A percentile compares a stretch with the other conserved stretches of the same genome.
phyloP scores from a whole-genome alignment of 2,329 filamentous ascomycete species.

The Aspergillus ibericus region DNA sequence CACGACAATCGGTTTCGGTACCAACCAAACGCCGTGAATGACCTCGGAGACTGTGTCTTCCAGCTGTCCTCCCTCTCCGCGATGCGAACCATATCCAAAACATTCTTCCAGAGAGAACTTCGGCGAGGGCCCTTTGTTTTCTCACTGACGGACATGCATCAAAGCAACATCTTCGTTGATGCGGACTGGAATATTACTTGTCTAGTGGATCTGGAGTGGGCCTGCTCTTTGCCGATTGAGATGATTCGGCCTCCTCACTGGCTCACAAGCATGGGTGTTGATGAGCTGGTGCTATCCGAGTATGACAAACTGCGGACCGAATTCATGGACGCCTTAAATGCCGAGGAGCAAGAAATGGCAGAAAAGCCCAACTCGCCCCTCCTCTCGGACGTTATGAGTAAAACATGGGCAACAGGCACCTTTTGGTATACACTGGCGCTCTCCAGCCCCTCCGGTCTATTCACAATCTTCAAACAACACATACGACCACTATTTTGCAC shows the following conservation, averaged over 20 bases:
- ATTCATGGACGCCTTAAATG: conserved; percentile 6
- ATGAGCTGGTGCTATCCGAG: conserved; percentile 13
- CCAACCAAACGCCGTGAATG: conserved; percentile 27
- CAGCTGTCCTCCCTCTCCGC: conserved; percentile 26
- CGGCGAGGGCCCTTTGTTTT: conserved; percentile 36
- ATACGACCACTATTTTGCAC: conserved; percentile 18
- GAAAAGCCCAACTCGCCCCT: not conserved
- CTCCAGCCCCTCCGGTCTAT: conserved; percentile 19
- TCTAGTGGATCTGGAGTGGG: conserved; percentile 27
- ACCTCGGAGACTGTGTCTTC: conserved; percentile 13
- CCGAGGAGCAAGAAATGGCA: not conserved
- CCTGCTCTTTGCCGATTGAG: conserved; percentile 24
- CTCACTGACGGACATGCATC: conserved; percentile 36
- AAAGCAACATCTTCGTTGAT: conserved; percentile 32
- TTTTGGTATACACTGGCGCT: conserved; percentile 24
- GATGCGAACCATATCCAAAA: conserved; percentile 29
- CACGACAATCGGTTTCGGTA: conserved; percentile 11
- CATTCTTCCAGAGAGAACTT: conserved; percentile 30
- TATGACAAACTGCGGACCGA: conserved; percentile 4
- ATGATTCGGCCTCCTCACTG: conserved; percentile 27
- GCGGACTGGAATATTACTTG: conserved; percentile 25
- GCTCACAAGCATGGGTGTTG: conserved; percentile 23
- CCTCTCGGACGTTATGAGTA: conserved; percentile 13
- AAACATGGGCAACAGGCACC: conserved; percentile 19
- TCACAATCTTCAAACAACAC: conserved; percentile 18